Evolutionary conservation across 2,329 filamentous ascomycete genomes (phyloP), one percentile per base, ranked within the genome.

Genomic region (Paracoccidioides lutzii): DNA sequence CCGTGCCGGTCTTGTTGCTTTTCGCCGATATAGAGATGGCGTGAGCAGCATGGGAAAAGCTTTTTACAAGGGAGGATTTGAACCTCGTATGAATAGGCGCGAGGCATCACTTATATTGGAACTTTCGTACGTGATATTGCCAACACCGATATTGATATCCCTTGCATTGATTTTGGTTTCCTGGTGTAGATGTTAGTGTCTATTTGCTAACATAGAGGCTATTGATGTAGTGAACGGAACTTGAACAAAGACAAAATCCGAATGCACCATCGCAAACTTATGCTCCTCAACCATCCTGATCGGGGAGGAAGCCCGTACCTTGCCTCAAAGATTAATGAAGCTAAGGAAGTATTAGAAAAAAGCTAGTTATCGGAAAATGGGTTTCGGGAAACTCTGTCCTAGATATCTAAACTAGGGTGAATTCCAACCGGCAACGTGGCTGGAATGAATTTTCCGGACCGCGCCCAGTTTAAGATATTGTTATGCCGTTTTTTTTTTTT

Each of bases 51-150:
- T 95, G 64, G 93, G 93, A 65, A 90, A 90, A 72, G 84, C 90
- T 44, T 98, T 90, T 69, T 97, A 96, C 80, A 98, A 97, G 74
- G 93, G 93, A 63, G 93, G 93, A n/a, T 98, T 98, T 69, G 93
- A 98, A 76, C 78, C 83, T 58, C 87, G 86, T 73, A 98, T 98
- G 91, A 96, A 83, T 71, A 82, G 86, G 71, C 84, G 86, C 70
- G 93, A 98, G 75, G 93, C 93, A 28, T 80, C 90, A 4, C 75
- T 98, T 64, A 96, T 98, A 59, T 76, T 98, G 51, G 87, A 93
- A 61, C 83, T 97, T 59, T 88, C 84, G 91, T 96, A 82, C 57
- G 78, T 74, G 32, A 22, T 35, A 37, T 55, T 44, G 5, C 33
- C 14, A 22, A 9, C 41, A 12, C 45, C 22, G 32, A 38, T 28